Base-by-base conservation (phyloP, 495 filamentous ascomycete species). In the Halenospora varia region DNA sequence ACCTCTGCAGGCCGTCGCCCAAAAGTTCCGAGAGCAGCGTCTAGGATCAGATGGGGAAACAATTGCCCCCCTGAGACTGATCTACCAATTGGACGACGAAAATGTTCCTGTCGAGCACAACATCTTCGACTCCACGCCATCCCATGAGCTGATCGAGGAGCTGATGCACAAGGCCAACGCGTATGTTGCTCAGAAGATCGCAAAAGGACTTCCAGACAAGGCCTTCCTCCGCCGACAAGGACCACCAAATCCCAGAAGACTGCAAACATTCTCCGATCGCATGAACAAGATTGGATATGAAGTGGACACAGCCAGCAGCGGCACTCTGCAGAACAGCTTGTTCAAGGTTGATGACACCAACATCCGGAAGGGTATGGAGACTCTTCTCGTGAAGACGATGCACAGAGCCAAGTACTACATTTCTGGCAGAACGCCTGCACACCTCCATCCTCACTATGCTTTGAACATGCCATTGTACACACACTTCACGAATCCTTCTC, bases 291-390 rank as follows among this genome's bases (percentile, higher is more conserved):
- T 97, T 63, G 92, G 90, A 25, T 93, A 88, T 69, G 86, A 88
- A 20, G 87, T 97, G 40, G 94, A 97, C 68, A 83, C 88, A 11
- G 82, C 88, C 17, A 95, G 88, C 79, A 97, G 95, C 62, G 91
- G 90, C 39, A 85, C 85, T 53, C 75, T 98, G 48, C 93, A 96
- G 72, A 94, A 88, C 71, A 94, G 92, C 72, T 76, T 98, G 20
- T 97, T 96, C 82, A 85, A 86, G 63, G 83, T 98, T 20, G 82
- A 93, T 26, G 92, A 97, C 71, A 72, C 80, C 26, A 90, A 94
- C 52, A 73, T 96, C 59, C 87, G 95, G 67, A 96, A 94, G 83
- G 94, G 94, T 51, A 96, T 98, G 89, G 95, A 98, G 77, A 97
- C 93, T 13, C 71, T 97, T 24, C 78, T 97, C 18, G 76, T 93